Evolutionary conservation across 2,329 filamentous ascomycete species (phyloP).

Genomic region (Huntiella omanensis): DNA sequence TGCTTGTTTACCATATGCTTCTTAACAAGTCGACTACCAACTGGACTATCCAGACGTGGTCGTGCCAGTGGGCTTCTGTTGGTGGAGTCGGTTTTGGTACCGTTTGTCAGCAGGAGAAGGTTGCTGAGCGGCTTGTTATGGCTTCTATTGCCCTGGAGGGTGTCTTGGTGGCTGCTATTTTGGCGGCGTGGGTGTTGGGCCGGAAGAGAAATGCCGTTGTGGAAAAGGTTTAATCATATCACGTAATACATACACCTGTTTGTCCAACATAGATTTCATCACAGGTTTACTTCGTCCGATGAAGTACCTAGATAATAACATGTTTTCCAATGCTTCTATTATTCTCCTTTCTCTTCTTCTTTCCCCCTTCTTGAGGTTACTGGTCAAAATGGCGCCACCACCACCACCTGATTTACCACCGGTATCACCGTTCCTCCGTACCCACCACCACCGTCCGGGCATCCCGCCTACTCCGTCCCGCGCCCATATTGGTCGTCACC

Average conservation of each 20-base stretch:
- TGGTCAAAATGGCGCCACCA: too few species aligned
- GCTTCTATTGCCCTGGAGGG: slow-evolving; percentile 38
- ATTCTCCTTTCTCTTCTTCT: too few species aligned
- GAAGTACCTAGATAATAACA: too few species aligned
- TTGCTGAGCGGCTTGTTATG: slow-evolving; percentile 33
- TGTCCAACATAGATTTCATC: too few species aligned
- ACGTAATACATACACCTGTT: background rate
- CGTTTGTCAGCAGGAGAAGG: slow-evolving; percentile 37
- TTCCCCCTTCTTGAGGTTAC: too few species aligned
- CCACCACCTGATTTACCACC: too few species aligned
- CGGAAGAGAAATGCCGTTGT: background rate
- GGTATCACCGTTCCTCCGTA: too few species aligned
- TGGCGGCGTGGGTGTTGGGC: slow-evolving; percentile 16
- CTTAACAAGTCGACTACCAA: background rate
- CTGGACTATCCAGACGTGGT: slow-evolving; percentile 40
- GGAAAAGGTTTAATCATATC: background rate
- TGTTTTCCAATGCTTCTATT: too few species aligned
- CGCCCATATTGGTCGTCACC: too few species aligned
- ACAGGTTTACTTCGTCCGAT: too few species aligned
- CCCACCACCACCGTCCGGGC: too few species aligned
- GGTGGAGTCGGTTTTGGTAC: slow-evolving; percentile 33
- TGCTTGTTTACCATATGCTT: slow-evolving; percentile 21
- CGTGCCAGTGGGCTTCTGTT: slow-evolving; percentile 38
- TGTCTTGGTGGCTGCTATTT: slow-evolving; percentile 26
- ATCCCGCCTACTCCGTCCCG: too few species aligned